phyloP scores from a whole-genome alignment of 345 rosid genomes.

The Populus deltoides region DNA sequence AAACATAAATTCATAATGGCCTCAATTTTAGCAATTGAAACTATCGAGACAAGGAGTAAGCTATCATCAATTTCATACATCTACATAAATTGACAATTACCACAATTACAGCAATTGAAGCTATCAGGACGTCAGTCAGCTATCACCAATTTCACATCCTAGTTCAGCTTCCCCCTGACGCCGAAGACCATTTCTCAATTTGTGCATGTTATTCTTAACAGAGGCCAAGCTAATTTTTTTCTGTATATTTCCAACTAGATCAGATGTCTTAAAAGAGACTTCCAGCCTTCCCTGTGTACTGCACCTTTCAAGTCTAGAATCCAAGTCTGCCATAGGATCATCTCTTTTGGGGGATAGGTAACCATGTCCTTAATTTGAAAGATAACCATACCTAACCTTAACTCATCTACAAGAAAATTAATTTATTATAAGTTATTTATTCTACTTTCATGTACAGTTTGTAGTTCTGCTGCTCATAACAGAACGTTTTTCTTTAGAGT shows the following conservation, averaged over 20 bases:
- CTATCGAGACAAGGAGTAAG: background rate
- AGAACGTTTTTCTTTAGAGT: background rate
- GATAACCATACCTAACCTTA: background rate
- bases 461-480: background rate
- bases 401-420: background rate
- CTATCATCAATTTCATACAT: background rate
- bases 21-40: background rate
- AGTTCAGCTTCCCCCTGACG: background rate
- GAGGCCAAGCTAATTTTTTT: background rate
- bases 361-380: background rate
- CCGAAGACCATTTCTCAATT: background rate
- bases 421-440: background rate
- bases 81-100: background rate
- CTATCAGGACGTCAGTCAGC: background rate
- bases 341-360: background rate
- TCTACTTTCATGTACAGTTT: background rate
- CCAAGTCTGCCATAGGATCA: background rate
- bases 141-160: background rate
- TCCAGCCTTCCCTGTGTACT: background rate
- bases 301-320: background rate
- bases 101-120: background rate
- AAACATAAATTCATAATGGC: background rate
- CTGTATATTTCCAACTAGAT: background rate
- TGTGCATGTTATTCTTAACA: background rate
- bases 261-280: background rate